These are phyloP conservation scores for Lichtheimia ornata DNA, from an alignment of 371 early-diverging fungal genomes.

Conservation along the genomic window DNA sequence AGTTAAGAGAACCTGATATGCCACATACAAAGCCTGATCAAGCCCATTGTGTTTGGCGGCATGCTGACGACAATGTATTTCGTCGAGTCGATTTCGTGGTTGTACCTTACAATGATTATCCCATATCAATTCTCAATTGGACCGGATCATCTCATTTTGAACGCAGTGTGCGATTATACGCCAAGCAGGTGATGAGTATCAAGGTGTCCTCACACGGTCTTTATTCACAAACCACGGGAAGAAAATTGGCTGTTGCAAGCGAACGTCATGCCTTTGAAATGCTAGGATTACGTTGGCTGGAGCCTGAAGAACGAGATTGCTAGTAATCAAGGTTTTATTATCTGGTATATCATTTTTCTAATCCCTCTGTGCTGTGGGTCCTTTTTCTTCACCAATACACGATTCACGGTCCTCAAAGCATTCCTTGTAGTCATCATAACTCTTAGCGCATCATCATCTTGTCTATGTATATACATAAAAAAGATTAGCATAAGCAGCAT, in stretches of 20 bases:
- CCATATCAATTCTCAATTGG: slow-evolving; percentile 24
- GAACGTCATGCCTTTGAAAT: slow-evolving; percentile 24
- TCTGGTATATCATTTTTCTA: too few relatives aligned
- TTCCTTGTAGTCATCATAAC: too few relatives aligned
- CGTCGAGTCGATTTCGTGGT: slow-evolving; percentile 28
- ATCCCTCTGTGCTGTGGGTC: too few relatives aligned
- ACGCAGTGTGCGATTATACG: slow-evolving; percentile 19
- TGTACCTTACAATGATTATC: slow-evolving; percentile 18
- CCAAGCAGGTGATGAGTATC: slow-evolving; percentile 14
- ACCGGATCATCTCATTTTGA: slow-evolving; percentile 27
- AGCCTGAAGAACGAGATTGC: slow-evolving; percentile 22
- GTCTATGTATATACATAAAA: too few relatives aligned
- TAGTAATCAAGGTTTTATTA: not conserved
- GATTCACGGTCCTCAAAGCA: too few relatives aligned
- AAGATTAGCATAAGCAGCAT: too few relatives aligned
- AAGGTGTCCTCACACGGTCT: slow-evolving; percentile 21
- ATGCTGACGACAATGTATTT: slow-evolving; percentile 7
- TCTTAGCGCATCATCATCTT: too few relatives aligned
- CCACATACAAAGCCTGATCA: slow-evolving; percentile 14
- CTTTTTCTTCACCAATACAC: too few relatives aligned
- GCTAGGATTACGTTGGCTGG: slow-evolving; percentile 17
- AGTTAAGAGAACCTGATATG: slow-evolving; percentile 10
- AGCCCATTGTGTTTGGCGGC: slow-evolving; percentile 23
- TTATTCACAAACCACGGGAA: slow-evolving; percentile 6
- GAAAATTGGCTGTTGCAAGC: slow-evolving; percentile 10